Percentiles rank a stretch among this genome's conserved stretches.
These are phyloP conservation scores for Tetracladium marchalianum DNA, from an alignment of 495 filamentous ascomycete species.

Conservation along the genomic window DNA sequence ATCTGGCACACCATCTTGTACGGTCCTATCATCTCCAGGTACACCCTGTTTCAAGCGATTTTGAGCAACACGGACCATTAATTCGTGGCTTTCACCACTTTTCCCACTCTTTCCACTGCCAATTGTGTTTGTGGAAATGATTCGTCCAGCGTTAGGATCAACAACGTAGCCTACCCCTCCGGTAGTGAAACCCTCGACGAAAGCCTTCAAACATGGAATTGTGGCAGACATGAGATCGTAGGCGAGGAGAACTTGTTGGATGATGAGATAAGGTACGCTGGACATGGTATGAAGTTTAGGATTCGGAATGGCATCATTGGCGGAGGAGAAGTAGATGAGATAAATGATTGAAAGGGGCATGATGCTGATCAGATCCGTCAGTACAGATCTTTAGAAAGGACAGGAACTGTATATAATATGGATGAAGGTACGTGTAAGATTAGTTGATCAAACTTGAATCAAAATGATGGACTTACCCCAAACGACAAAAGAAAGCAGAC, in stretches of 20 bases:
- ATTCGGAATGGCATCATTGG: neutral
- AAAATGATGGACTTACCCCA: neutral
- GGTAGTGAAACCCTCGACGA: constrained; percentile 7
- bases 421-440: too few species aligned
- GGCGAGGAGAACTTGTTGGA: constrained; percentile 2
- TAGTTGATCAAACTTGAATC: too few species aligned
- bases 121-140: too few species aligned
- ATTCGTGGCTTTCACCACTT: too few species aligned
- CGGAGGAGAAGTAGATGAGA: neutral
- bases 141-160: too few species aligned
- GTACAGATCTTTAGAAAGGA: neutral
- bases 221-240: constrained; percentile 9
- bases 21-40: too few species aligned
- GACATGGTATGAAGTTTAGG: neutral
- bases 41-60: too few species aligned
- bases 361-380: neutral
- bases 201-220: constrained; percentile 6
- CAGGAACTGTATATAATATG: neutral
- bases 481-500: constrained; percentile 3
- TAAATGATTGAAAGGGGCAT: constrained; percentile 3
- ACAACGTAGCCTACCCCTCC: neutral
- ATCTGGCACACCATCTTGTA: too few species aligned
- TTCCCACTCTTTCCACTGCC: too few species aligned
- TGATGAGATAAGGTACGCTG: neutral
- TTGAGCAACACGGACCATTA: too few species aligned